phyloP scores from a whole-genome alignment of 176 grass and related monocot species.

The Canna indica region DNA sequence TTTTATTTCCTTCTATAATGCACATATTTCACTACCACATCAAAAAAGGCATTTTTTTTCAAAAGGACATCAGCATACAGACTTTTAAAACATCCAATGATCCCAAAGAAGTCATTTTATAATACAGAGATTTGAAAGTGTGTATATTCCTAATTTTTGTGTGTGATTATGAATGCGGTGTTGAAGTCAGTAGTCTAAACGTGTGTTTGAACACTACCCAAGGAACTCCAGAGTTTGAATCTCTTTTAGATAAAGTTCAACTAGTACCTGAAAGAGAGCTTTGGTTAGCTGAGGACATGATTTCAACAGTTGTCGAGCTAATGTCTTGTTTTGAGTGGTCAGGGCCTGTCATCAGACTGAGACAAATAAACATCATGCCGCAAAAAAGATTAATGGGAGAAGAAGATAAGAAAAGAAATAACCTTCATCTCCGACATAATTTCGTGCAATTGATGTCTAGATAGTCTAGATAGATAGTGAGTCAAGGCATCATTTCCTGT shows the following conservation, averaged over 20 bases:
- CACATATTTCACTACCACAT: too few species aligned
- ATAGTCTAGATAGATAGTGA: conserved; percentile 81
- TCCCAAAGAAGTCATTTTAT: too few species aligned
- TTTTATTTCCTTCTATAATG: too few species aligned
- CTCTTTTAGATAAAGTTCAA: conserved; percentile 3
- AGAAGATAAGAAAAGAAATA: conserved; percentile 10
- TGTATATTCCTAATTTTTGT: too few species aligned
- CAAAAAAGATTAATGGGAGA: conserved; percentile 5
- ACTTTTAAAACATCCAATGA: too few species aligned
- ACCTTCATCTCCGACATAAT: conserved; percentile 94
- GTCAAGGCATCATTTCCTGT: conserved; percentile 84
- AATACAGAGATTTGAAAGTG: too few species aligned
- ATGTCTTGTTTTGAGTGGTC: conserved; percentile 56
- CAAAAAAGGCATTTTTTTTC: too few species aligned
- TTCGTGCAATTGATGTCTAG: conserved; percentile 65
- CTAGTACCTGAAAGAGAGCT: conserved; percentile 75
- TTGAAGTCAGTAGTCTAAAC: too few species aligned
- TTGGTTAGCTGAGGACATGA: conserved; percentile 61
- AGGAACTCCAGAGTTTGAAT: too few species aligned
- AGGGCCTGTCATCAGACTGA: conserved; percentile 36
- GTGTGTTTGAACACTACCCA: too few species aligned
- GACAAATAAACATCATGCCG: conserved; percentile 17
- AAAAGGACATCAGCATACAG: too few species aligned
- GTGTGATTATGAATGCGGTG: too few species aligned
- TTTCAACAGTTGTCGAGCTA: conserved; percentile 56